phyloP scores from a whole-genome alignment of 1,284 basidiomycete species.

The Peniophora sp. region DNA sequence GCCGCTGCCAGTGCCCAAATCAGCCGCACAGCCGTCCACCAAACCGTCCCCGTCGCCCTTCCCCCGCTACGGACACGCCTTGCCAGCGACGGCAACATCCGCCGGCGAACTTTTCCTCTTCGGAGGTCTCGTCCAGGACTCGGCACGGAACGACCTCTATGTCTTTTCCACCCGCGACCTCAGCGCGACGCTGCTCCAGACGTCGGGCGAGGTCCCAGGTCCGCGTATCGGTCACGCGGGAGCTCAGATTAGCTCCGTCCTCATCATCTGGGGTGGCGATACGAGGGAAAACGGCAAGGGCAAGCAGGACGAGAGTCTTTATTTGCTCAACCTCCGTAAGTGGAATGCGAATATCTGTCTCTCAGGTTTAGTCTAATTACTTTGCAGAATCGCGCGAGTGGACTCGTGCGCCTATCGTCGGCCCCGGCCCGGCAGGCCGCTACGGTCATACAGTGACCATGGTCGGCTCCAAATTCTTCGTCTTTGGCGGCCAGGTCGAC shows the following conservation, averaged over 20 bases:
- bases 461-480: slow-evolving; percentile 85
- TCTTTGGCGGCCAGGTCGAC: slow-evolving; percentile 98
- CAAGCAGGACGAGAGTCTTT: slow-evolving; percentile 88
- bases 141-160: slow-evolving; percentile 92
- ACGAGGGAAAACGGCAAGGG: slow-evolving; percentile 76
- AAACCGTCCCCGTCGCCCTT: slow-evolving; percentile 80
- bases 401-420: slow-evolving; percentile 79
- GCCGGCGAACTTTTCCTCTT: slow-evolving; percentile 94
- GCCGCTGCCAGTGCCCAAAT: slow-evolving; percentile 54
- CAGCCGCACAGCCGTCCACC: slow-evolving; percentile 48
- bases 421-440: slow-evolving; percentile 76
- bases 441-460: slow-evolving; percentile 97
- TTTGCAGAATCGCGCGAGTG: slow-evolving; percentile 80
- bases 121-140: slow-evolving; percentile 91
- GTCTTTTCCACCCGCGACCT: slow-evolving; percentile 78
- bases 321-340: slow-evolving; percentile 91
- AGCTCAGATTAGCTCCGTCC: slow-evolving; percentile 90
- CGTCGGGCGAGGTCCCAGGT: slow-evolving; percentile 84
- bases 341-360: slow-evolving; percentile 12
- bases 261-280: slow-evolving; percentile 98
- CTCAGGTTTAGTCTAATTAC: slow-evolving; percentile 1
- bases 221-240: slow-evolving; percentile 94
- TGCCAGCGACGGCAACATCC: slow-evolving; percentile 78
- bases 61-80: slow-evolving; percentile 94
- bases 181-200: slow-evolving; percentile 74